These are phyloP conservation scores for Discostella stelligeroides DNA, from an alignment of 108 stramenopile species.

Conservation along the genomic window DNA sequence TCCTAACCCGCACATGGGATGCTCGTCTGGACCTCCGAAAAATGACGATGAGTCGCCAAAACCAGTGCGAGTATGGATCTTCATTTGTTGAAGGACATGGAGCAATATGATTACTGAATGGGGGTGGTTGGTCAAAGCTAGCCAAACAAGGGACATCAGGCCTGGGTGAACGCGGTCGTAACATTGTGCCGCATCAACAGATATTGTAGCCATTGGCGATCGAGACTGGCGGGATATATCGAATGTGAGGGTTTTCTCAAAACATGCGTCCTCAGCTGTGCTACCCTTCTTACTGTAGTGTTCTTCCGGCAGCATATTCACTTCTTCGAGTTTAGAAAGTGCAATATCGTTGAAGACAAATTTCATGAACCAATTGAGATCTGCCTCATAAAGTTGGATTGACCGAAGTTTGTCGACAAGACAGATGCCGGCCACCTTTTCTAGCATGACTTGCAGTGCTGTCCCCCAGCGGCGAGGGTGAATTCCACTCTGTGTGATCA, in stretches of 20 bases:
- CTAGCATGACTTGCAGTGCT: no score
- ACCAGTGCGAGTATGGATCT: no score
- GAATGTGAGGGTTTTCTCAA: no score
- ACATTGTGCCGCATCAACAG: no score
- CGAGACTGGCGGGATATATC: no score
- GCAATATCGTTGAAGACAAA: no score
- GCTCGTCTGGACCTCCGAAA: background rate
- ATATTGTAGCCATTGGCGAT: background rate
- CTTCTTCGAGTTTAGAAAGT: conserved; percentile 4
- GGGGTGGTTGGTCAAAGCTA: background rate
- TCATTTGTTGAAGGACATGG: background rate
- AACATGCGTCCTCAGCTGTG: no score
- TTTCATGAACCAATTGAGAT: conserved; percentile 3
- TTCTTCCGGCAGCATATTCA: background rate
- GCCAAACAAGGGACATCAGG: background rate
- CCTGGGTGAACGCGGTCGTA: background rate
- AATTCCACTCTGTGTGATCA: background rate
- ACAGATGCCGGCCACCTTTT: background rate
- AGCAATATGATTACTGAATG: background rate
- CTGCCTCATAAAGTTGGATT: conserved; percentile 3
- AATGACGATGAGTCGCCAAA: background rate
- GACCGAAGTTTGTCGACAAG: background rate
- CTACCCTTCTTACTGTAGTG: background rate
- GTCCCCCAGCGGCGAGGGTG: background rate
- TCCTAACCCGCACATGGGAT: background rate